These are phyloP conservation scores for Reticulascus tulasneorum DNA, from an alignment of 2,329 filamentous ascomycete genomes.

Conservation along the genomic window DNA sequence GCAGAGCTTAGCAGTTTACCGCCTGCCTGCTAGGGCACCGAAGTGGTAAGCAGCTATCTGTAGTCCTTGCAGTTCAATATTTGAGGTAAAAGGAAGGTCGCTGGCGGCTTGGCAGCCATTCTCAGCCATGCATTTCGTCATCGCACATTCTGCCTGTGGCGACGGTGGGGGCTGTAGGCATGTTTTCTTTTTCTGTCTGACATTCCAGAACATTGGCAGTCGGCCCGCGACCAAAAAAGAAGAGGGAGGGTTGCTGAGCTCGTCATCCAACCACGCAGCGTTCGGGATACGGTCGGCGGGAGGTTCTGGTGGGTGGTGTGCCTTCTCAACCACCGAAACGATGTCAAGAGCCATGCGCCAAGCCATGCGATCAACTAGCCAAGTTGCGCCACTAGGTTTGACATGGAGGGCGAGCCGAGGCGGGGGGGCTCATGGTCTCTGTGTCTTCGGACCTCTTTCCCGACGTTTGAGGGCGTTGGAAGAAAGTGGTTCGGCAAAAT, in stretches of 20 bases:
- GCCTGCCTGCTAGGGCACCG: too few relatives aligned
- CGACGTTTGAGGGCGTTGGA: neutral
- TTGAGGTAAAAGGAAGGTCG: neutral
- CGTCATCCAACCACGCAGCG: conserved; percentile 6
- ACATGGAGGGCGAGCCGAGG: conserved; percentile 4
- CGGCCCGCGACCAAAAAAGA: conserved; percentile 12
- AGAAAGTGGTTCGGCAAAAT: neutral
- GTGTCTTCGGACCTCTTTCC: conserved; percentile 4
- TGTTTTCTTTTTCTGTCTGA: conserved; percentile 12
- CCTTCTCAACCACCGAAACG: too few relatives aligned
- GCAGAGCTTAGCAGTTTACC: too few relatives aligned
- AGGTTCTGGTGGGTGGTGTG: conserved; percentile 7
- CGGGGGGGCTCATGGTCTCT: conserved; percentile 1
- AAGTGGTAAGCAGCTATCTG: too few relatives aligned
- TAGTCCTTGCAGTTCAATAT: too few relatives aligned
- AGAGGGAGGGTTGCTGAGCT: conserved; percentile 9
- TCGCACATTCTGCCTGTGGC: conserved; percentile 2
- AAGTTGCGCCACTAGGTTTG: conserved; percentile 10
- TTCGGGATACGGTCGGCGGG: conserved; percentile 1
- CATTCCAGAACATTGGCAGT: conserved; percentile 11
- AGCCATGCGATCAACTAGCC: conserved; percentile 7
- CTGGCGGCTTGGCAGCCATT: neutral
- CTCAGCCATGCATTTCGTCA: conserved; percentile 7
- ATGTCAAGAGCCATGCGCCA: too few relatives aligned
- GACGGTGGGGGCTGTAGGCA: conserved; percentile 7